Base-by-base conservation (phyloP, 768 basidiomycete species). In the Lepiota brunneoincarnata region DNA sequence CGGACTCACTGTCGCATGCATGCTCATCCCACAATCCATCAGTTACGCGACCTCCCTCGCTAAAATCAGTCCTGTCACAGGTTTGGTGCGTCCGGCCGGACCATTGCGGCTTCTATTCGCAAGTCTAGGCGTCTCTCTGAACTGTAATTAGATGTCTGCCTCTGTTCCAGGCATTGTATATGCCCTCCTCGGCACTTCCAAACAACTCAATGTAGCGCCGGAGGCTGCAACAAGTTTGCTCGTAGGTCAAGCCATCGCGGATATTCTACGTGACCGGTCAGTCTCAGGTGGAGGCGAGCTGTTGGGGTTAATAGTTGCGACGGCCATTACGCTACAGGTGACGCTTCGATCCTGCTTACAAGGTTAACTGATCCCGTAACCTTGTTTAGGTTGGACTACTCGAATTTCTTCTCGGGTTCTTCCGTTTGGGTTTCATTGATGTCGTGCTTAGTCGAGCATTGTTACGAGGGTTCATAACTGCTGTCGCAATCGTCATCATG, bases 1-100 rank as follows among this genome's bases (percentile, higher is more conserved):
- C 23, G 95, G 94, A 15, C 63, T 93, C 24, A 93, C 93, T 0
- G 84, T 97, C 7, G 88, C 89, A 17, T 86, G 83, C 47, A 88
- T 91, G 79, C 76, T 91, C 40, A 88, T 91, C 63, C 89, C 91
- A 5, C 87, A 91, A 67, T 90, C 91, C 1, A 89, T 97, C 66
- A 92, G 90, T 67, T 97, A 98, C 64, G 95, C 92, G 6, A 84
- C 89, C 2, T 89, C 92, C 0, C 74, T 98, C 10, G 93, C 94
- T 15, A 84, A 90, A 59, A 72, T 97, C 37, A 89, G 83, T 57
- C 93, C 94, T 11, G 80, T 91, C 2, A 81, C 91, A 40, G 95
- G 95, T 46, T 72, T 98, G 64, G 90, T 91, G 63, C 59, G 88
- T 72, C 12, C 37, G 18, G 31, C 39, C 48, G 31, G 20, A 45